phyloP scores from a whole-genome alignment of 768 basidiomycete species.

The Lyophyllum decastes region DNA sequence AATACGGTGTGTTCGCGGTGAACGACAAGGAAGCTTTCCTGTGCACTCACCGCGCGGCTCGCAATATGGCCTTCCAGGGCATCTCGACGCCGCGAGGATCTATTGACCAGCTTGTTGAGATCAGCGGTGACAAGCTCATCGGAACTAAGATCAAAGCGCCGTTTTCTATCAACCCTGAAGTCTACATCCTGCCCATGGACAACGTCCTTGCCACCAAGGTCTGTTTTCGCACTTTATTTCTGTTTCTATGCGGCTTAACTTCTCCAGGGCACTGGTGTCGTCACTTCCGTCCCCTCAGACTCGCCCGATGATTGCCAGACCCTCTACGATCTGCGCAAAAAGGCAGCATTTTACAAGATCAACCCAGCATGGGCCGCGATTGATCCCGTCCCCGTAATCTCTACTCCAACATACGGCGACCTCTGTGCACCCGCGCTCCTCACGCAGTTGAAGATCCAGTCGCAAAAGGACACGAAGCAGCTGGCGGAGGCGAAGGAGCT shows the following conservation, averaged over 20 bases:
- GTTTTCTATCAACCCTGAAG: conserved; percentile 76
- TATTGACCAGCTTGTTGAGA: conserved; percentile 70
- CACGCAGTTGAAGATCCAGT: conserved; percentile 90
- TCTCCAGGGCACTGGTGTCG: conserved; percentile 88
- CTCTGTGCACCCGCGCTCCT: conserved; percentile 83
- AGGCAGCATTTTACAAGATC: conserved; percentile 95
- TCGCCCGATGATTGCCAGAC: conserved; percentile 97
- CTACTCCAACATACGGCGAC: conserved; percentile 91
- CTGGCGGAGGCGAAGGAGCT: conserved; percentile 96
- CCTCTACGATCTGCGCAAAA: conserved; percentile 89
- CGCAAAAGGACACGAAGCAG: conserved; percentile 91
- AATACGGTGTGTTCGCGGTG: conserved; percentile 90
- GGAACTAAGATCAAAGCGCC: conserved; percentile 93
- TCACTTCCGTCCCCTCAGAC: conserved; percentile 97
- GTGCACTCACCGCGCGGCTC: conserved; percentile 84
- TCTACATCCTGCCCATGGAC: conserved; percentile 99
- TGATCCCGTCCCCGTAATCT: conserved; percentile 86
- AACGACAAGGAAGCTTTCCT: conserved; percentile 88
- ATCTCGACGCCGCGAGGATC: conserved; percentile 72
- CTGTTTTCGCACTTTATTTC: conserved; percentile 4
- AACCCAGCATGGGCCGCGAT: conserved; percentile 84
- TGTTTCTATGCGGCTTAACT: not conserved
- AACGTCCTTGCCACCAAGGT: conserved; percentile 94
- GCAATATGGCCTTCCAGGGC: conserved; percentile 99
- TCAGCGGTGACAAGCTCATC: conserved; percentile 78